phyloP scores from a whole-genome alignment of 257 asterid genomes.

The Solanum etuberosum region DNA sequence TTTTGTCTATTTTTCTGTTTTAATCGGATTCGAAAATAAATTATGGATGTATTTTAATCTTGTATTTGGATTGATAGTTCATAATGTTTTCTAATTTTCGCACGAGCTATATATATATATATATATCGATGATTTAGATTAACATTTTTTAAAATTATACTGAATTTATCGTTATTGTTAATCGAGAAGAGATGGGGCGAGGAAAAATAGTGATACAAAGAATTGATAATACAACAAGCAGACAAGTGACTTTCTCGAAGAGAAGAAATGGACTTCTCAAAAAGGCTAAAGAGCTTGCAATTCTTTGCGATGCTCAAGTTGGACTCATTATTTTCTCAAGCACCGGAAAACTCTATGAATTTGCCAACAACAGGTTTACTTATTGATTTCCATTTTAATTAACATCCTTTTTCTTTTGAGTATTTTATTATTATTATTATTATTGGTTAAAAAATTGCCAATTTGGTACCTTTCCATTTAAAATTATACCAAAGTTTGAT shows the following conservation, averaged over 20 bases:
- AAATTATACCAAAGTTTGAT: neutral
- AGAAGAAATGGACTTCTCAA: slow-evolving; percentile 38
- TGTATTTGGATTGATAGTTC: neutral
- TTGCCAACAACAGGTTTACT: slow-evolving; percentile 29
- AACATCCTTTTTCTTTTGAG: neutral
- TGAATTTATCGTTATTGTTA: neutral
- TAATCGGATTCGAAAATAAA: neutral
- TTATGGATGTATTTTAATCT: neutral
- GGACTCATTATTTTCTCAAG: slow-evolving; percentile 41
- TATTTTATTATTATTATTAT: neutral
- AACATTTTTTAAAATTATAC: neutral
- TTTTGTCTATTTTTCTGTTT: neutral
- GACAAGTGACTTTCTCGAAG: slow-evolving; percentile 46
- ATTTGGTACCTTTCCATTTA: neutral
- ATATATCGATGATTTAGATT: neutral
- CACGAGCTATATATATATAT: neutral
- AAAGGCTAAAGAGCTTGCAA: slow-evolving; percentile 38
- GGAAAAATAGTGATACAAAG: slow-evolving; percentile 40
- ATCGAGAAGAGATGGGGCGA: slow-evolving; percentile 19
- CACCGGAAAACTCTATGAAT: slow-evolving; percentile 38
- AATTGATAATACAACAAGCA: slow-evolving; percentile 36
- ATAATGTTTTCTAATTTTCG: neutral
- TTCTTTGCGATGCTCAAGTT: slow-evolving; percentile 45
- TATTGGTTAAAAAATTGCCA: neutral
- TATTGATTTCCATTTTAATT: neutral